These are phyloP conservation scores for Colletotrichum musicola DNA, from an alignment of 2,329 filamentous ascomycete species.

Conservation along the genomic window DNA sequence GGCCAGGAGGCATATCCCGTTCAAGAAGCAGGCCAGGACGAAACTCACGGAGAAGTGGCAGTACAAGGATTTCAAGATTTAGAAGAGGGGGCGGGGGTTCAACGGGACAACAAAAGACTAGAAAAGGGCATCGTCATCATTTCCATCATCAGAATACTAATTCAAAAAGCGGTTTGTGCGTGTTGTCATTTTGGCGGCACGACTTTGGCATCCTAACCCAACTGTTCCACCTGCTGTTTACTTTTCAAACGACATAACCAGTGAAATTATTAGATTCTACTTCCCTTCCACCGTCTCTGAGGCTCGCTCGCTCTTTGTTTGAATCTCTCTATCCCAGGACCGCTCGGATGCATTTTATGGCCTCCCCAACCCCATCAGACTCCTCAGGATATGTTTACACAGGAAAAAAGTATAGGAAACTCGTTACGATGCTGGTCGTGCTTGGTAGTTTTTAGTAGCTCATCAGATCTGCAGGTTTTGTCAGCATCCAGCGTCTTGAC, in stretches of 20 bases:
- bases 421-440: background rate
- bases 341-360: conserved; percentile 1
- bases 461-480: conserved; percentile 49
- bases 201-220: background rate
- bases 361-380: conserved; percentile 2
- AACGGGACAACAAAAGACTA: conserved; percentile 4
- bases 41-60: conserved; percentile 96
- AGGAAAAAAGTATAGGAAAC: background rate
- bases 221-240: background rate
- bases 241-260: background rate
- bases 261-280: conserved; percentile 12
- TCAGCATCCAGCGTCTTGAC: background rate
- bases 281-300: background rate
- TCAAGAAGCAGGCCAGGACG: conserved; percentile 84
- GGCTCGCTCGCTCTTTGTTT: background rate
- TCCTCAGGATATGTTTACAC: conserved; percentile 28
- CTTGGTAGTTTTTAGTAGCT: conserved; percentile 44
- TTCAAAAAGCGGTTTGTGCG: conserved; percentile 26
- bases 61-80: conserved; percentile 86
- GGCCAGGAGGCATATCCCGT: conserved; percentile 80
- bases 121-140: too few relatives aligned
- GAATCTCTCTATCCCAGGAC: conserved; percentile 6
- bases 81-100: background rate
- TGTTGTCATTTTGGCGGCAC: background rate
- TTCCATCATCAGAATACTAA: conserved; percentile 9